Percentiles rank a stretch among this genome's conserved stretches.
Evolutionary conservation across 2,329 filamentous ascomycete species (phyloP).

Genomic region (Beauveria australis): DNA sequence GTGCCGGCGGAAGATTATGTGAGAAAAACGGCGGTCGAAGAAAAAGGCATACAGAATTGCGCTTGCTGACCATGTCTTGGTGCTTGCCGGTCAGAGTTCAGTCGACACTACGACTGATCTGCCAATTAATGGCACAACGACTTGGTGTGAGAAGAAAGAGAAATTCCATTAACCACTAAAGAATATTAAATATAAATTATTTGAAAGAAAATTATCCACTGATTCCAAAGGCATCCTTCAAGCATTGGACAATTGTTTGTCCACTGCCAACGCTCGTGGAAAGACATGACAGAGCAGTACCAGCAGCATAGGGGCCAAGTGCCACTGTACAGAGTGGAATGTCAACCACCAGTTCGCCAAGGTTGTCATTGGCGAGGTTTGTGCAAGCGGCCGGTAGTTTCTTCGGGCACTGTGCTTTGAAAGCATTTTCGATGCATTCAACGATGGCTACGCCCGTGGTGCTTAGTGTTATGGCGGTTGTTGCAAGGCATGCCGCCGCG

Average conservation of each 20-base stretch:
- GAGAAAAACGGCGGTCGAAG: not conserved
- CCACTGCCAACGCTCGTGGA: not conserved
- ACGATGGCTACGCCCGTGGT: not conserved
- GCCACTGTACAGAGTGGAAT: not conserved
- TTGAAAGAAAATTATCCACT: not conserved
- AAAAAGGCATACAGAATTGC: not conserved
- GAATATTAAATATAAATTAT: not conserved
- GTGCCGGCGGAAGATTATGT: not conserved
- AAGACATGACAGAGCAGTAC: not conserved
- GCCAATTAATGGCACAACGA: not conserved
- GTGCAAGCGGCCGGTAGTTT: not conserved
- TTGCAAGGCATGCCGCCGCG: slow-evolving; percentile 1
- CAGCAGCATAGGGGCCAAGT: slow-evolving; percentile 1
- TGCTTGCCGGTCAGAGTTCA: not conserved
- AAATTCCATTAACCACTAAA: too few relatives aligned
- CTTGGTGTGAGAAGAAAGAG: too few relatives aligned
- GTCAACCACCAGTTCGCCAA: not conserved
- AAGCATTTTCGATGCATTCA: not conserved
- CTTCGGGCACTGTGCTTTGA: not conserved
- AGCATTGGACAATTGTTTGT: not conserved
- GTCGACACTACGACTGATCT: not conserved
- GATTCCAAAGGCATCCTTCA: not conserved
- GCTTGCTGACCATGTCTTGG: not conserved
- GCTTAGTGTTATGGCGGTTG: not conserved
- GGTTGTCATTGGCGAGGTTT: not conserved